Percentiles rank a stretch among this genome's conserved stretches.
phyloP scores from a whole-genome alignment of 176 grass and related monocot genomes.

The Cocos nucifera region DNA sequence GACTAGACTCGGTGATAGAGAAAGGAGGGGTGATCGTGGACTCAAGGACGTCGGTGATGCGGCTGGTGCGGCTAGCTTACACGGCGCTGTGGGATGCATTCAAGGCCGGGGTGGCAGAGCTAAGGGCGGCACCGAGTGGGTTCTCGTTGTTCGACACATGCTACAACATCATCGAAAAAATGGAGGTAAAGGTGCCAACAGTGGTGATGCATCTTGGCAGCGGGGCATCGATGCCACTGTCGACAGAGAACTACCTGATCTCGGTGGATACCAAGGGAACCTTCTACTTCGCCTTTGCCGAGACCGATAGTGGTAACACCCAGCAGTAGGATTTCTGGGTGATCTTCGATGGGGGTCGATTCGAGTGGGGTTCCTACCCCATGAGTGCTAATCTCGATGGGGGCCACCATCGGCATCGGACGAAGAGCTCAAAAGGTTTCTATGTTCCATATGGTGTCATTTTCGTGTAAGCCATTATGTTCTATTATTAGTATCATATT shows the following conservation, averaged over 20 bases:
- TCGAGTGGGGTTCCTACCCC: slow-evolving; percentile 47
- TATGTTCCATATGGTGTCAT: no score
- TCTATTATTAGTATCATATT: no score
- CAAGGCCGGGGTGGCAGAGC: slow-evolving; percentile 21
- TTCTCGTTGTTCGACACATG: slow-evolving; percentile 60
- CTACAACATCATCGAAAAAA: slow-evolving; percentile 33
- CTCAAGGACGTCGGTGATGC: no score
- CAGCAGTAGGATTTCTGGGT: slow-evolving; percentile 62
- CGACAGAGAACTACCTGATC: slow-evolving; percentile 52
- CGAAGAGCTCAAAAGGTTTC: no score
- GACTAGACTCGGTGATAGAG: slow-evolving; percentile 33
- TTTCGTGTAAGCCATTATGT: no score
- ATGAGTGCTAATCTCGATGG: slow-evolving; percentile 7
- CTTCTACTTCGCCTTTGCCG: slow-evolving; percentile 42
- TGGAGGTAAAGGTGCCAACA: slow-evolving; percentile 19
- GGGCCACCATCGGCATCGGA: no score
- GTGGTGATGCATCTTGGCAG: slow-evolving; percentile 49
- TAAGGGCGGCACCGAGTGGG: slow-evolving; percentile 9
- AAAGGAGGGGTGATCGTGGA: slow-evolving; percentile 67
- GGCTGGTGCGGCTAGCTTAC: slow-evolving; percentile 24
- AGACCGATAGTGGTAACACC: slow-evolving; percentile 52
- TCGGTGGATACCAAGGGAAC: slow-evolving; percentile 21
- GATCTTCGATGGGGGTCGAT: slow-evolving; percentile 50
- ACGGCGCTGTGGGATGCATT: slow-evolving; percentile 48
- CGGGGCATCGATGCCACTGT: slow-evolving; percentile 39